Evolutionary conservation across 2,329 filamentous ascomycete species (phyloP).

Genomic region (Geosmithia morbida): DNA sequence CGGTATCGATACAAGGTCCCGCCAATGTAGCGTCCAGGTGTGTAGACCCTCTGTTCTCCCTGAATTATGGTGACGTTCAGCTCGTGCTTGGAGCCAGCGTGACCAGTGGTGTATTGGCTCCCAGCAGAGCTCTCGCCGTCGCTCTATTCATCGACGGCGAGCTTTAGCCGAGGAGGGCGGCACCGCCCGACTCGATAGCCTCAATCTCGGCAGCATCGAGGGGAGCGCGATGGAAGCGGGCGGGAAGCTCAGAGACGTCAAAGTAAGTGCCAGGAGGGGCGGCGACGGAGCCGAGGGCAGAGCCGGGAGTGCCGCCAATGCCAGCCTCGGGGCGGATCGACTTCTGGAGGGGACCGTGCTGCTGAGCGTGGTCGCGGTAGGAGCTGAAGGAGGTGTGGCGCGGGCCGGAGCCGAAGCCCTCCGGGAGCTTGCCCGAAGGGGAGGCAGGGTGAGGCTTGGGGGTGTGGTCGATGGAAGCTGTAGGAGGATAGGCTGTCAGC

Average conservation of each 20-base stretch:
- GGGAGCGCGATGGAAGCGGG: slow-evolving; percentile 62
- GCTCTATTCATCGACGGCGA: not conserved
- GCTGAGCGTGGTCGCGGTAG: slow-evolving; percentile 66
- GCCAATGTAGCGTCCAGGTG: not conserved
- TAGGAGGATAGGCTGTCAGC: slow-evolving; percentile 1
- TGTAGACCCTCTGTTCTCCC: not conserved
- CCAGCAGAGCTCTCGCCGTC: not conserved
- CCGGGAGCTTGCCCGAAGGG: slow-evolving; percentile 48
- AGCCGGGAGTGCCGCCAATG: slow-evolving; percentile 50
- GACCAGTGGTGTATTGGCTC: not conserved
- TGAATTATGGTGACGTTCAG: not conserved
- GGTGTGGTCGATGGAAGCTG: slow-evolving; percentile 59
- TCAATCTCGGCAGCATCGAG: slow-evolving; percentile 82
- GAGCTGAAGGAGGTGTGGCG: slow-evolving; percentile 52
- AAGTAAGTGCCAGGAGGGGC: slow-evolving; percentile 66
- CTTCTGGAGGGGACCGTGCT: slow-evolving; percentile 61
- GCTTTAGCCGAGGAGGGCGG: slow-evolving; percentile 35
- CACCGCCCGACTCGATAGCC: slow-evolving; percentile 86
- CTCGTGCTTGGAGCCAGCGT: not conserved
- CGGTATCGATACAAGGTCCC: not conserved
- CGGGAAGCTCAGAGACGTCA: slow-evolving; percentile 76
- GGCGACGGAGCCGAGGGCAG: slow-evolving; percentile 57
- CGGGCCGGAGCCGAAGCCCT: slow-evolving; percentile 28
- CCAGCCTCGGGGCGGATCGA: slow-evolving; percentile 27
- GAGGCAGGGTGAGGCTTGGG: slow-evolving; percentile 61